phyloP scores from a whole-genome alignment of 768 basidiomycete genomes.

The Tylopilus intermedius region DNA sequence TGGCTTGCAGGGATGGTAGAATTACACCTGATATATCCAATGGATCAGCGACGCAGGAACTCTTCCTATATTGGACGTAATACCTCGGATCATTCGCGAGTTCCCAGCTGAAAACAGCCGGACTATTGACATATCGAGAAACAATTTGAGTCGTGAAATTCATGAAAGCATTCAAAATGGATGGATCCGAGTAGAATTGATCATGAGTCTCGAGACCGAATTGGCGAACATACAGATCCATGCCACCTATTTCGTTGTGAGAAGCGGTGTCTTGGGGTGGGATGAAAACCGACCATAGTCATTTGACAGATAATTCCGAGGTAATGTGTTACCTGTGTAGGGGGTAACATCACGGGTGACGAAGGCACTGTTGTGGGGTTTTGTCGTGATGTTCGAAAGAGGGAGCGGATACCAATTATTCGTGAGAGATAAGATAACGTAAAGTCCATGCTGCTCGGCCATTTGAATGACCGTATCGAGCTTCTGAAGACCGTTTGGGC shows the following conservation, averaged over 20 bases:
- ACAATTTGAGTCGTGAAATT: slow-evolving; percentile 55
- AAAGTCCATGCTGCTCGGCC: slow-evolving; percentile 51
- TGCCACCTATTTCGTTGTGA: slow-evolving; percentile 43
- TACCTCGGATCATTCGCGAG: slow-evolving; percentile 64
- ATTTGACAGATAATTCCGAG: slow-evolving; percentile 55
- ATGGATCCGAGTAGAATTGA: slow-evolving; percentile 52
- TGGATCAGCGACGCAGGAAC: not conserved
- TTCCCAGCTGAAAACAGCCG: slow-evolving; percentile 56
- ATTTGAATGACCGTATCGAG: slow-evolving; percentile 53
- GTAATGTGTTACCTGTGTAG: slow-evolving; percentile 37
- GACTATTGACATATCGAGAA: slow-evolving; percentile 48
- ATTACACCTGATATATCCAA: slow-evolving; percentile 41
- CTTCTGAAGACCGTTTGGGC: slow-evolving; percentile 58
- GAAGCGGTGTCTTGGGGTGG: not conserved
- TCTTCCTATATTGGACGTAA: not conserved
- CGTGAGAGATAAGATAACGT: slow-evolving; percentile 52
- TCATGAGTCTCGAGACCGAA: slow-evolving; percentile 44
- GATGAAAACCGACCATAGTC: slow-evolving; percentile 45
- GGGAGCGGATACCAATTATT: slow-evolving; percentile 56
- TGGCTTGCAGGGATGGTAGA: slow-evolving; percentile 44
- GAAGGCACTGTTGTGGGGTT: slow-evolving; percentile 1
- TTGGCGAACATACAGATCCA: slow-evolving; percentile 60
- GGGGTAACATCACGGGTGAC: slow-evolving; percentile 24
- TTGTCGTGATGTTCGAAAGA: slow-evolving; percentile 22
- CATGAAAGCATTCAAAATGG: slow-evolving; percentile 46